Conservation (phyloP, 495 filamentous ascomycete species). For the Astrothelium macrocarpum region DNA sequence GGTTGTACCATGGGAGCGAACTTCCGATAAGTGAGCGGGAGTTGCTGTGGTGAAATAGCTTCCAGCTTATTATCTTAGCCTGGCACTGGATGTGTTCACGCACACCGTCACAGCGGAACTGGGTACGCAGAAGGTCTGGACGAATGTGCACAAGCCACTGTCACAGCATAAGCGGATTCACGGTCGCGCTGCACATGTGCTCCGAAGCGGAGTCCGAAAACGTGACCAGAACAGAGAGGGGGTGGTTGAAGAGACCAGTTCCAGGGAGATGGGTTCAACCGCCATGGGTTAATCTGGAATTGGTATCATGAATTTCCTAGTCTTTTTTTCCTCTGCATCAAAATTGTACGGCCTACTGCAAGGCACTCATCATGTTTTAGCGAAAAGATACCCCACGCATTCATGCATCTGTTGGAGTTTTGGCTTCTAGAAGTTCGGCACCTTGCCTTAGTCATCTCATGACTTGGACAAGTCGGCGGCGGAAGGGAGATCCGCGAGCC, state of each 20-base stretch:
- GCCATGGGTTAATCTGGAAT: background rate
- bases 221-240: background rate
- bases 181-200: background rate
- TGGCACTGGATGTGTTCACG: background rate
- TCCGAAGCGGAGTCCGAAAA: background rate
- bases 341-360: background rate
- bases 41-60: constrained; percentile 1
- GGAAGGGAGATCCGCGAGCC: background rate
- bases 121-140: background rate
- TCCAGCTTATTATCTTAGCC: background rate
- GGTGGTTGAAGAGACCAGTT: background rate
- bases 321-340: background rate
- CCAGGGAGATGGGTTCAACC: background rate
- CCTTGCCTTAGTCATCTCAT: background rate
- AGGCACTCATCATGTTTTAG: background rate
- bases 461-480: background rate
- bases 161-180: constrained; percentile 3
- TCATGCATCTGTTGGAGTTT: background rate
- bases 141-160: background rate
- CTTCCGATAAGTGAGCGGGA: background rate
- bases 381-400: background rate
- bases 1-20: background rate
- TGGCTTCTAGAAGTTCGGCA: background rate
- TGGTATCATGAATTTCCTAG: background rate
- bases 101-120: background rate